phyloP scores from a whole-genome alignment of 345 rosid genomes.

The Melaleuca quinquenervia region DNA sequence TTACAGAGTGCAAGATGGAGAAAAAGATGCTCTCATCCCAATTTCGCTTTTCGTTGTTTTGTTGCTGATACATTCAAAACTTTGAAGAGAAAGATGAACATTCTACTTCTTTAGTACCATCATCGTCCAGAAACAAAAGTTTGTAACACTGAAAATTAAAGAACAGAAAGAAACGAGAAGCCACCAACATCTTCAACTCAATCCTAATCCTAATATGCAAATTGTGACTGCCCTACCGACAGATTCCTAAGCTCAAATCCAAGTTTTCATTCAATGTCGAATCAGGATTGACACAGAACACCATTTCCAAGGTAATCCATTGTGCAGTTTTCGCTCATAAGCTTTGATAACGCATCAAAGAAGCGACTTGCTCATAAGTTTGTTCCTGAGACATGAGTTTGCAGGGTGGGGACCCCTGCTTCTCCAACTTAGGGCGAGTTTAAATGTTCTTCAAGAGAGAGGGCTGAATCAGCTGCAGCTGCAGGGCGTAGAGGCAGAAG shows the following conservation, averaged over 20 bases:
- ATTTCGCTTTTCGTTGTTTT: background rate
- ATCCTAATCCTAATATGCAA: background rate
- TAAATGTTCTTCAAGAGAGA: too few relatives aligned
- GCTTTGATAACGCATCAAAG: background rate
- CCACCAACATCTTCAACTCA: background rate
- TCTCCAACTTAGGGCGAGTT: background rate
- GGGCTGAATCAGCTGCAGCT: too few relatives aligned
- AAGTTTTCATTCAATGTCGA: too few relatives aligned
- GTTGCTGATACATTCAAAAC: background rate
- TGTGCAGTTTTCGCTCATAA: background rate
- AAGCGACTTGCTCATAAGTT: too few relatives aligned
- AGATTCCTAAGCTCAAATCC: background rate
- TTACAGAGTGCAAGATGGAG: background rate
- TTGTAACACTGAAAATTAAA: background rate
- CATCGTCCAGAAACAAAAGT: background rate
- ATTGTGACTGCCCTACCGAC: background rate
- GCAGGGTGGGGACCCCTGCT: background rate
- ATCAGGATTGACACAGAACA: background rate
- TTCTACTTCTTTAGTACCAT: background rate
- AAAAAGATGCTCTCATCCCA: background rate
- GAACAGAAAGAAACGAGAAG: background rate
- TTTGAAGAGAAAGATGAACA: background rate
- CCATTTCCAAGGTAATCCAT: background rate
- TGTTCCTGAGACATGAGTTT: background rate
- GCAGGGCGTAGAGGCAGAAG: too few relatives aligned